phyloP scores from a whole-genome alignment of 2,329 filamentous ascomycete species.

The Phoma sp. region DNA sequence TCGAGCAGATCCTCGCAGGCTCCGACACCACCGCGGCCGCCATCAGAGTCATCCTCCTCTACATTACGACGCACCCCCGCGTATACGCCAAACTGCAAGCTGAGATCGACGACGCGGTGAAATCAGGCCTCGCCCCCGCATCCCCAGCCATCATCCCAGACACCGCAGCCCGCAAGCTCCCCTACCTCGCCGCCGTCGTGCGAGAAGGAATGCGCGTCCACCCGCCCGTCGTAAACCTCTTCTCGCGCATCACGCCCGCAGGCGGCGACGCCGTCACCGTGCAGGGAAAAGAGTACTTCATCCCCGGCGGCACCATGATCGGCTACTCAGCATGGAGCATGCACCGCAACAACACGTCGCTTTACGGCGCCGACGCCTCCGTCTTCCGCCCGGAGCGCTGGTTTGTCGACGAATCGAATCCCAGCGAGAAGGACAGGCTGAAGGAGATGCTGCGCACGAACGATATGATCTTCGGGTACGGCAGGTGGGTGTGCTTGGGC shows the following conservation, averaged over 20 bases:
- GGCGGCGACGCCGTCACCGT: conserved; percentile 42
- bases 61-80: conserved; percentile 58
- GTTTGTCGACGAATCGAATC: conserved; percentile 42
- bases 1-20: conserved; percentile 59
- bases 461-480: conserved; percentile 48
- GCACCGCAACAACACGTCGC: conserved; percentile 37
- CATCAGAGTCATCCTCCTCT: conserved; percentile 60
- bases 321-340: conserved; percentile 44
- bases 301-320: conserved; percentile 45
- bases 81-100: conserved; percentile 55
- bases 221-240: conserved; percentile 47
- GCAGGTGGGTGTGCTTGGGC: conserved; percentile 46
- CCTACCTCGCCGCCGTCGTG: conserved; percentile 56
- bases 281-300: conserved; percentile 33
- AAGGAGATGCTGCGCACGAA: conserved; percentile 41
- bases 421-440: conserved; percentile 32
- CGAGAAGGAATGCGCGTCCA: conserved; percentile 56
- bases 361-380: conserved; percentile 51
- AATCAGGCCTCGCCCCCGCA: conserved; percentile 44
- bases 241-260: conserved; percentile 40
- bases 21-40: conserved; percentile 65
- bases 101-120: conserved; percentile 54
- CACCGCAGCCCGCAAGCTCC: conserved; percentile 48
- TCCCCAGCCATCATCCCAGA: conserved; percentile 56
- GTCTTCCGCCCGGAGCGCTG: conserved; percentile 59